Conservation (phyloP, 192 early-diverging fungal species). For the Gamsiella multidivaricata region DNA sequence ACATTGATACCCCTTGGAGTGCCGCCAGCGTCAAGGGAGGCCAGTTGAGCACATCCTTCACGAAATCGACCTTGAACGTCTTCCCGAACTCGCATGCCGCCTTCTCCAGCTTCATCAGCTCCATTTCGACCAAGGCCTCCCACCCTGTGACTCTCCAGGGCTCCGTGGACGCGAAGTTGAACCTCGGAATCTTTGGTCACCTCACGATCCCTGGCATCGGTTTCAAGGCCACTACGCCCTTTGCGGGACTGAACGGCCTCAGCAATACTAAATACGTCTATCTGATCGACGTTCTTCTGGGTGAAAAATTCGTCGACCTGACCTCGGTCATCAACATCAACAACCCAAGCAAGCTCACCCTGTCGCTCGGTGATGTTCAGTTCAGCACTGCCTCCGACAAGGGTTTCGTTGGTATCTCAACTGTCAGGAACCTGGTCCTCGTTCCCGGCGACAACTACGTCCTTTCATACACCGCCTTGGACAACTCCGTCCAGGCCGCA, state of each 20-base stretch:
- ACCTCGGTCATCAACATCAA: slow-evolving; percentile 25
- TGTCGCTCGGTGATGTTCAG: slow-evolving; percentile 23
- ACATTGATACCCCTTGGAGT: slow-evolving; percentile 30
- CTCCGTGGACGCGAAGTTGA: slow-evolving; percentile 39
- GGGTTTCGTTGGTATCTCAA: slow-evolving; percentile 26
- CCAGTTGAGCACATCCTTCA: slow-evolving; percentile 27
- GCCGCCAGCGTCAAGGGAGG: slow-evolving; percentile 21
- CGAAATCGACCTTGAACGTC: slow-evolving; percentile 30
- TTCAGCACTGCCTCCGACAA: slow-evolving; percentile 14
- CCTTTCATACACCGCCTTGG: slow-evolving; percentile 14
- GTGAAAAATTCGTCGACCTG: slow-evolving; percentile 9
- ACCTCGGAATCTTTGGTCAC: slow-evolving; percentile 42
- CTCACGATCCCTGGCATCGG: slow-evolving; percentile 38
- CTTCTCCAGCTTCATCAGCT: slow-evolving; percentile 28
- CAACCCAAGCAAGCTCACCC: slow-evolving; percentile 32
- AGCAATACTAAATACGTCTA: slow-evolving; percentile 26
- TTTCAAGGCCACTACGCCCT: slow-evolving; percentile 21
- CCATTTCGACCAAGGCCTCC: slow-evolving; percentile 13
- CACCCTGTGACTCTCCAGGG: slow-evolving; percentile 34
- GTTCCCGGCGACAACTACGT: slow-evolving; percentile 35
- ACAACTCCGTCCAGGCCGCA: slow-evolving; percentile 2
- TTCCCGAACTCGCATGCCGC: slow-evolving; percentile 25
- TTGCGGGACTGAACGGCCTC: slow-evolving; percentile 29
- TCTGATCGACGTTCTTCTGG: slow-evolving; percentile 6
- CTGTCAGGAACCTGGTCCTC: slow-evolving; percentile 17